Base-by-base conservation (phyloP, 2,329 filamentous ascomycete genomes). In the Aureobasidium leucospermi region DNA sequence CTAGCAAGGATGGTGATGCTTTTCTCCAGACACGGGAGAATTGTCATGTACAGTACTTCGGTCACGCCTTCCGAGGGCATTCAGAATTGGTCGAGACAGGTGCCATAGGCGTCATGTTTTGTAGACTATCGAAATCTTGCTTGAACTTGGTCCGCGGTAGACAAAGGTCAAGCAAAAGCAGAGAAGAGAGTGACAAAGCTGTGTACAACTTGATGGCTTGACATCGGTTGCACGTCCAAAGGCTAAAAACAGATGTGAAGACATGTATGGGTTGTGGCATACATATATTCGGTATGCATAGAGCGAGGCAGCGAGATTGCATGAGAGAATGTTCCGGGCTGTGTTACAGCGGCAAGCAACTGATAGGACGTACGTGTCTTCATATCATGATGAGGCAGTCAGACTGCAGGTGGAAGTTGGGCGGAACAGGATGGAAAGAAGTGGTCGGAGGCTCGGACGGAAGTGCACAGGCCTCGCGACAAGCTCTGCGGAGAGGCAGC, bases 1-100 rank as follows among this genome's bases (percentile, higher is more conserved):
- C 55, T 58, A 58, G 55, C 45, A 48, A 58, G 43, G 45, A 58
- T 49, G 28, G 32, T 41, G 45, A 16, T 46, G 28, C 45, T 39
- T 11, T 48, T 49, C 11, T 46, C 16, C 34, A 15, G 42, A n/a
- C 16, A 31, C 32, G 41, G 42, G 32, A 57, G 42, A 32, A 29
- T 16, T 15, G 10, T 29, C 23, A 31, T 36, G 49, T 53, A 53
- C 38, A 8, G 49, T 53, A 53, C 42, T 28, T 43, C 29, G 53
- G 23, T 23, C 42, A 39, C 31, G 31, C 15, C 3, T 23, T 43
- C 39, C 51, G 51, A 42, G 9, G 5, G n/a, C n/a, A 32, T 32
- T 4, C 38, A 6, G 9, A 4, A 32, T 11, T 36, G 29, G 29
- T 9, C 31, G 13, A 8, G 23, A 13, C 11, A 2, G 38, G 19